Percentiles rank a stretch among this genome's conserved stretches.
Conservation (phyloP, 148 eudicot species). For the Chenopodium formosanum region DNA sequence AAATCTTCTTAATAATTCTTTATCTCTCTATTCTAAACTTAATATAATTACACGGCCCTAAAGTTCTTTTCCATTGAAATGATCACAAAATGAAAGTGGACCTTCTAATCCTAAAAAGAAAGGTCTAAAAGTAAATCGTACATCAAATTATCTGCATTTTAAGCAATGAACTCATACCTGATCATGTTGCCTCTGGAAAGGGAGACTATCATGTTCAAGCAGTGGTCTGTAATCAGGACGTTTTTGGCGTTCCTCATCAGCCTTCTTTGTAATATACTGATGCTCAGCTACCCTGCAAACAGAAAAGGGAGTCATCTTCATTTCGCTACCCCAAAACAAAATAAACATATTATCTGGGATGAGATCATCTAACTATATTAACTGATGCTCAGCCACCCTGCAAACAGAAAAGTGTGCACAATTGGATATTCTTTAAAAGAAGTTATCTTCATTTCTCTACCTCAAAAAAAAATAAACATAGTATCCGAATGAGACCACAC, state of each 20-base stretch:
- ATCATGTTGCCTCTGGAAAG: conserved; percentile 49
- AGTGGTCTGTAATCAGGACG: conserved; percentile 69
- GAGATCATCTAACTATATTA: neutral
- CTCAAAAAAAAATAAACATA: neutral
- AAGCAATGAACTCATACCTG: conserved; percentile 45
- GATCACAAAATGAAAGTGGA: neutral
- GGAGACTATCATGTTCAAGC: conserved; percentile 78
- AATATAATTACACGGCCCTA: neutral
- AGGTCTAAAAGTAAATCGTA: neutral
- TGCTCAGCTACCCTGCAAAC: conserved; percentile 62
- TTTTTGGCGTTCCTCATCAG: conserved; percentile 67
- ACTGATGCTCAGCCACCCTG: conserved; percentile 36
- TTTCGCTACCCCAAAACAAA: neutral
- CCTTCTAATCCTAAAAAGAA: conserved; percentile 3
- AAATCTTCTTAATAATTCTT: neutral
- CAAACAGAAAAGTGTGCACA: conserved; percentile 17
- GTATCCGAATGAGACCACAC: neutral
- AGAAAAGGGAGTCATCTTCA: neutral
- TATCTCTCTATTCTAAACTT: neutral
- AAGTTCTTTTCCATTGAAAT: neutral
- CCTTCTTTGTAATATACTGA: conserved; percentile 49
- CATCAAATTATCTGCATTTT: neutral
- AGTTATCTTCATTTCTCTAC: neutral
- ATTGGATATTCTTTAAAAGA: neutral
- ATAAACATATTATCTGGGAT: neutral